Evolutionary conservation across 164 flowering plant genomes (phyloP).

Genomic region (Tetrastigma voinierianum): DNA sequence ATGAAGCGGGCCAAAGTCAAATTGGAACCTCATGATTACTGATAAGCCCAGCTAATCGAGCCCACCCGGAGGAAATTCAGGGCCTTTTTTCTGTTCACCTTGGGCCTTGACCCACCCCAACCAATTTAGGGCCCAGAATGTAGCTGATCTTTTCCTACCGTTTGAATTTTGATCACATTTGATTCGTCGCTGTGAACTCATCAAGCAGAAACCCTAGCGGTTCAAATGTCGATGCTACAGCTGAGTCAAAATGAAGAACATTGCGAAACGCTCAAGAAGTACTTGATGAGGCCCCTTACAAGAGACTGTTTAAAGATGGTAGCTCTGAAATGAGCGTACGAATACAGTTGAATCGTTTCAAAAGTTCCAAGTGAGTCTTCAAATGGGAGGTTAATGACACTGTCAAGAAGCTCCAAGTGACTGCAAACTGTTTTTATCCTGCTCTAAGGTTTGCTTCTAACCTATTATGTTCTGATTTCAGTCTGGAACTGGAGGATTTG

Average conservation of each 20-base stretch:
- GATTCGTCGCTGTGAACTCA: background rate
- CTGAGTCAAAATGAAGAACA: conserved; percentile 39
- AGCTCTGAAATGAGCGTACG: conserved; percentile 57
- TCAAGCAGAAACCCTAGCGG: conserved; percentile 8
- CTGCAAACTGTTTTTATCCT: conserved; percentile 49
- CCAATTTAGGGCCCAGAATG: too few species aligned
- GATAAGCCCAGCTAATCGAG: too few species aligned
- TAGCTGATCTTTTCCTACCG: too few species aligned
- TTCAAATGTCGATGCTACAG: conserved; percentile 39
- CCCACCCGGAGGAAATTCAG: too few species aligned
- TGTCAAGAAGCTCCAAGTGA: conserved; percentile 66
- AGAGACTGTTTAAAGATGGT: conserved; percentile 65
- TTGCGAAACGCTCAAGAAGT: conserved; percentile 61
- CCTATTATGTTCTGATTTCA: too few species aligned
- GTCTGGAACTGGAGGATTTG: too few species aligned
- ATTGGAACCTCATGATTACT: too few species aligned
- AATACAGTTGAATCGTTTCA: conserved; percentile 56
- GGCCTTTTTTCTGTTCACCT: too few species aligned
- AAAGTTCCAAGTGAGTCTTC: conserved; percentile 52
- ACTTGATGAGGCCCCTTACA: conserved; percentile 61
- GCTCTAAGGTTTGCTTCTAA: conserved; percentile 62
- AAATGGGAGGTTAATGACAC: conserved; percentile 90
- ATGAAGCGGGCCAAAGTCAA: too few species aligned
- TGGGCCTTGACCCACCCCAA: too few species aligned
- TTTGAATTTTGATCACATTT: too few species aligned